Conservation (phyloP, 345 rosid genomes). For the Hibiscus tridactylites region DNA sequence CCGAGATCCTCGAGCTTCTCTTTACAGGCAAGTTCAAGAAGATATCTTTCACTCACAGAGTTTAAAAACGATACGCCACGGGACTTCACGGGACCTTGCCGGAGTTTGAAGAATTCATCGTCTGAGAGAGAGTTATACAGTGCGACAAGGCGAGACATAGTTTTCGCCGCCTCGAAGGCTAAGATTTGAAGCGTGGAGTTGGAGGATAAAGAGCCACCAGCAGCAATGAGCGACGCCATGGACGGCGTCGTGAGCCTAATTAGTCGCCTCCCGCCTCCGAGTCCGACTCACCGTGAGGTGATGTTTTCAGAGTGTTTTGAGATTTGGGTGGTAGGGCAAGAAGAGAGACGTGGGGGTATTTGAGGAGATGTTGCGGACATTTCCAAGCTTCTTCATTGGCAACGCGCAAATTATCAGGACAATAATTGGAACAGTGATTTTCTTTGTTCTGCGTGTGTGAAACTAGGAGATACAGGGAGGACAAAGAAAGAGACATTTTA, state of each 20-base stretch:
- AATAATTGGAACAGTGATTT: too few relatives aligned
- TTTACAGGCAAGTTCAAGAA: constrained; percentile 30
- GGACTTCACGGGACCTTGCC: constrained; percentile 21
- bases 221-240: neutral
- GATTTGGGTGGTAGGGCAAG: too few relatives aligned
- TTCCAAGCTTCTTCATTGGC: too few relatives aligned
- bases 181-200: constrained; percentile 31
- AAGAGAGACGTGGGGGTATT: too few relatives aligned
- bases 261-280: neutral
- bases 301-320: too few relatives aligned
- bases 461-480: too few relatives aligned
- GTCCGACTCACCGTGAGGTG: too few relatives aligned
- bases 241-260: neutral
- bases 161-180: constrained; percentile 37
- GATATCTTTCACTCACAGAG: constrained; percentile 25
- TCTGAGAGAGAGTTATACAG: constrained; percentile 30
- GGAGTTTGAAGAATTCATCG: constrained; percentile 25
- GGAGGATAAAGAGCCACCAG: neutral
- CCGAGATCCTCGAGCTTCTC: constrained; percentile 44
- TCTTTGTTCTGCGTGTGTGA: too few relatives aligned
- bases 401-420: too few relatives aligned
- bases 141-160: constrained; percentile 36
- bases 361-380: too few relatives aligned
- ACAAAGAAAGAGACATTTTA: too few relatives aligned
- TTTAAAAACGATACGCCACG: constrained; percentile 33